Evolutionary conservation across 768 basidiomycete species (phyloP).

Genomic region (Hypholoma fasciculare): DNA sequence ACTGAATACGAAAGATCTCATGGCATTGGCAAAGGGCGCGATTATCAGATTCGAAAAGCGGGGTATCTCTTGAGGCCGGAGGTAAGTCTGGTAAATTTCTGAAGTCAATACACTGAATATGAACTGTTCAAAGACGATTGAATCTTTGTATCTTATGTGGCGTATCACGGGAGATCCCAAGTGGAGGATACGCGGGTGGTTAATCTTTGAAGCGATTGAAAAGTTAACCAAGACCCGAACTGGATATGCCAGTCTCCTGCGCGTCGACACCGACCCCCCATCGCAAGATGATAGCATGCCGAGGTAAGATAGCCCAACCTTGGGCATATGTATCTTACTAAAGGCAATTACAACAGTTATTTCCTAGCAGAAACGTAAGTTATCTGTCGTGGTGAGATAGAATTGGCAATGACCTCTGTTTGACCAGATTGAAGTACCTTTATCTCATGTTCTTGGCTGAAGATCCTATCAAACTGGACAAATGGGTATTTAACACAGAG

Average conservation of each 20-base stretch:
- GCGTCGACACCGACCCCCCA: constrained; percentile 45
- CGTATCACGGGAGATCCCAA: constrained; percentile 62
- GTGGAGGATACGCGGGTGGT: constrained; percentile 76
- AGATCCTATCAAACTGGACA: constrained; percentile 55
- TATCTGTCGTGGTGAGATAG: neutral
- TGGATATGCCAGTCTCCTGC: constrained; percentile 62
- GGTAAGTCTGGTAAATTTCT: constrained; percentile 36
- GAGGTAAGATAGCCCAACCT: constrained; percentile 52
- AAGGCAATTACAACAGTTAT: constrained; percentile 30
- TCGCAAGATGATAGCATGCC: constrained; percentile 62
- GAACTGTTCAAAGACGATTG: constrained; percentile 54
- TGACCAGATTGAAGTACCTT: constrained; percentile 65
- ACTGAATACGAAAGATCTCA: constrained; percentile 24
- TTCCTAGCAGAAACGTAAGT: constrained; percentile 50
- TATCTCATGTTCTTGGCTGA: constrained; percentile 68
- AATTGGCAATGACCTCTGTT: constrained; percentile 4
- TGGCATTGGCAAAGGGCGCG: constrained; percentile 36
- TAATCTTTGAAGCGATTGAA: constrained; percentile 67
- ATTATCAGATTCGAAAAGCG: constrained; percentile 49
- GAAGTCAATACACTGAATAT: neutral
- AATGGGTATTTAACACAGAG: constrained; percentile 67
- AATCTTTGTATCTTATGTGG: constrained; percentile 74
- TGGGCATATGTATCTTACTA: no score
- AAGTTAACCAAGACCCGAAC: constrained; percentile 52
- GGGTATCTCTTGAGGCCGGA: constrained; percentile 70